Base-by-base conservation (phyloP, 352 stramenopile species). In the Poterioochromonas sp. region DNA sequence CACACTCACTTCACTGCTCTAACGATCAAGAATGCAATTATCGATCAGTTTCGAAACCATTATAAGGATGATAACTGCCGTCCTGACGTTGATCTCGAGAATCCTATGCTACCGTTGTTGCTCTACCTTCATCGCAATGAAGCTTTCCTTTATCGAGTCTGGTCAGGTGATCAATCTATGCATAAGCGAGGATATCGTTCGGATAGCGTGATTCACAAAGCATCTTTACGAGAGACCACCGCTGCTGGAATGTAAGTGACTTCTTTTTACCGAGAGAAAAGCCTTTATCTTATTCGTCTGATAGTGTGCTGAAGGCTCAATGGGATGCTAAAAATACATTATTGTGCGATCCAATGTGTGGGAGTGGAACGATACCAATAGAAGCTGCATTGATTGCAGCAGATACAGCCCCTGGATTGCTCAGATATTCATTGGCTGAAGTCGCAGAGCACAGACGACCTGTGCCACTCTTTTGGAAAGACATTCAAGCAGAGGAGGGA, bases 181-280 rank as follows among this genome's bases (percentile, higher is more conserved):
- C 88, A 92, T 81, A 86, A 88, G 76, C 81, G 89, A n/a, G 86
- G 86, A 3, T 93, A 93, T 82, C 81, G 88, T 41, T 58, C 82
- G 47, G 80, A 82, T 0, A 32, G 5, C 1, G 26, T 26, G 12
- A 89, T 92, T 76, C 87, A 91, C 77, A 87, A 86, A 76, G 87
- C 88, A 63, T 85, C 87, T n/a, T 87, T 93, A 79, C 91, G 91
- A 76, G 88, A 92, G 81, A 87, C 83, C 29, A 71, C 91, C 18
- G 89, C 89, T 12, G 88, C 89, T 1, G 89, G 63, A 26, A 35
- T 85, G 5, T 47, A 62, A 62, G 51, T 32, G n/a, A n/a, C n/a
- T n/a, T 58, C 15, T 26, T 58, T 26, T 26, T 58, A 15, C 15
- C 47, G 26, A 26, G 47, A 26, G 15, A 26, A 58, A 26, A 15